phyloP scores from a whole-genome alignment of 805 yeast species.

The Kluyveromyces nonfermentans region DNA sequence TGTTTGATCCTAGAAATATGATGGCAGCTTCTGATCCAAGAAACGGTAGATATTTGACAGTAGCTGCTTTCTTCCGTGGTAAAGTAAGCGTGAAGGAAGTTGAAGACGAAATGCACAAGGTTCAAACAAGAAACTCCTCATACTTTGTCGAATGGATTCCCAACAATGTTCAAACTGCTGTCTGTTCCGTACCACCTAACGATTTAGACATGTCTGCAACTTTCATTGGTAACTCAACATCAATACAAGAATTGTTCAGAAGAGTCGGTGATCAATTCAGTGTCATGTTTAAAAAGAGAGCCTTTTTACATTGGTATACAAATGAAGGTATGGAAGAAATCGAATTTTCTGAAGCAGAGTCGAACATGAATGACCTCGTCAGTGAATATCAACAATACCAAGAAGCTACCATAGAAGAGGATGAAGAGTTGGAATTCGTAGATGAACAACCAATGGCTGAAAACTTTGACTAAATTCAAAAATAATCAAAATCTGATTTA shows the following conservation, averaged over 20 bases:
- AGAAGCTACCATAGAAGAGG: constrained; percentile 69
- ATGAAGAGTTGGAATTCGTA: constrained; percentile 62
- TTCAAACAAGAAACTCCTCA: constrained; percentile 70
- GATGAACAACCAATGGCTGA: constrained; percentile 34
- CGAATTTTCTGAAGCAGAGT: constrained; percentile 91
- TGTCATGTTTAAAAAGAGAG: constrained; percentile 89
- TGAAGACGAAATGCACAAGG: constrained; percentile 84
- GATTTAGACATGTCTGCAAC: constrained; percentile 86
- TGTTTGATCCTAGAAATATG: constrained; percentile 88
- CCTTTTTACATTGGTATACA: constrained; percentile 94
- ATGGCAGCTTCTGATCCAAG: constrained; percentile 93
- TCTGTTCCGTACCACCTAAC: constrained; percentile 83
- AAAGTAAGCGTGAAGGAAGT: constrained; percentile 88
- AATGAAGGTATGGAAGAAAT: constrained; percentile 94
- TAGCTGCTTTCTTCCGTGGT: constrained; percentile 92
- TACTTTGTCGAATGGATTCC: constrained; percentile 96
- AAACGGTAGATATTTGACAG: constrained; percentile 85
- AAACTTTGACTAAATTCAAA: constrained; percentile 18
- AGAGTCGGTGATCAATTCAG: constrained; percentile 85
- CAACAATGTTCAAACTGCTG: constrained; percentile 87
- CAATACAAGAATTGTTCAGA: constrained; percentile 83
- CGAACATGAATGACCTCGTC: constrained; percentile 81
- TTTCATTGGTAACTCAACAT: constrained; percentile 86
- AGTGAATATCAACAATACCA: constrained; percentile 90
- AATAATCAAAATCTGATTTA: neutral